These are phyloP conservation scores for Filosporella fistucella DNA, from an alignment of 495 filamentous ascomycete species.

Conservation along the genomic window DNA sequence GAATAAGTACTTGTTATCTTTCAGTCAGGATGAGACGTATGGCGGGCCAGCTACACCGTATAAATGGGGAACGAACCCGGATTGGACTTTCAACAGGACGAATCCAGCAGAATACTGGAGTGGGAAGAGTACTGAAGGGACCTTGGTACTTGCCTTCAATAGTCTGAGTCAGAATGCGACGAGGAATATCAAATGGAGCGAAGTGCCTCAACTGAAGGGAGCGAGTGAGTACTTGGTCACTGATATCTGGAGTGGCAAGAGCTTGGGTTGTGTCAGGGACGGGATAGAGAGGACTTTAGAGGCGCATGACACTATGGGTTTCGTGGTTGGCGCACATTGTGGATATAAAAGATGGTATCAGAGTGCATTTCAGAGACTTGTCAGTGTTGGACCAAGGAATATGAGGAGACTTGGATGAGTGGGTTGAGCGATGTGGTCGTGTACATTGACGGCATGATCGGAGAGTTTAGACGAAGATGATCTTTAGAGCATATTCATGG, in stretches of 20 bases:
- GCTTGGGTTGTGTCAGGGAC: slow-evolving; percentile 39
- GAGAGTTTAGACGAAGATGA: too few species aligned
- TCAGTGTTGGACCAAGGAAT: too few species aligned
- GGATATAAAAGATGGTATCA: too few species aligned
- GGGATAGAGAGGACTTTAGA: slow-evolving; percentile 32
- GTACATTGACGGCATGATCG: too few species aligned
- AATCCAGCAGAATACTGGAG: slow-evolving; percentile 60
- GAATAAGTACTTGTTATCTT: slow-evolving; percentile 41
- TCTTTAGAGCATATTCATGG: too few species aligned
- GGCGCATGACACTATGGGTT: slow-evolving; percentile 45
- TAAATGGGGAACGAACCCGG: slow-evolving; percentile 59
- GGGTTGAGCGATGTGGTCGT: too few species aligned
- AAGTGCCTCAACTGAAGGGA: slow-evolving; percentile 45
- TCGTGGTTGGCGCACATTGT: slow-evolving; percentile 20
- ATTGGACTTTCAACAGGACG: slow-evolving; percentile 56
- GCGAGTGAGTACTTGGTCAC: slow-evolving; percentile 39
- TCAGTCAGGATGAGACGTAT: slow-evolving; percentile 55
- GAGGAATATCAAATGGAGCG: slow-evolving; percentile 43
- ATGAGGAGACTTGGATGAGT: too few species aligned
- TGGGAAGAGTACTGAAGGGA: slow-evolving; percentile 42
- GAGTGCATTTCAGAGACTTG: neutral
- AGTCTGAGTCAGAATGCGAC: slow-evolving; percentile 31
- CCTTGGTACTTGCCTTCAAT: slow-evolving; percentile 51
- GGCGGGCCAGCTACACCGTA: slow-evolving; percentile 55
- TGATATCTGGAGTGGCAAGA: slow-evolving; percentile 51